A percentile compares a stretch with the other conserved stretches of the same genome.
These are phyloP conservation scores for Tuber borchii DNA, from an alignment of 495 filamentous ascomycete species.

Conservation along the genomic window DNA sequence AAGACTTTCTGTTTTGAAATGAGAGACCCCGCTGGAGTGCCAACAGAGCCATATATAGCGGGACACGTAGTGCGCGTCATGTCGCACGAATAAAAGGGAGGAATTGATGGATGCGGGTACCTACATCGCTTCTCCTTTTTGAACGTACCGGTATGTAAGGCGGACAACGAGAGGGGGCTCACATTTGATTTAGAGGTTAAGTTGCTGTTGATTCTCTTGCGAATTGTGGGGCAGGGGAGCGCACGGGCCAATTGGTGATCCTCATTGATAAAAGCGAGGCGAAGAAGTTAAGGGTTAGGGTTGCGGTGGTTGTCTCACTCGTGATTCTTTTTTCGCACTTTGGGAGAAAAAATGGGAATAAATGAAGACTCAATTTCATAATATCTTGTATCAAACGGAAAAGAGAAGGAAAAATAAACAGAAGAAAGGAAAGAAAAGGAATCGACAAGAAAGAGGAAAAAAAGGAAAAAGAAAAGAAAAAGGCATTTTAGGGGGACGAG, in stretches of 20 bases:
- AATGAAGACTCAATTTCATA: conserved; percentile 3
- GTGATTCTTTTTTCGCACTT: neutral
- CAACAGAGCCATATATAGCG: neutral
- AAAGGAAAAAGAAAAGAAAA: neutral
- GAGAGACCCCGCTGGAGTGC: neutral
- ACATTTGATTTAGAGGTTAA: neutral
- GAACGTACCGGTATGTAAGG: neutral
- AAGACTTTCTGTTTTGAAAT: neutral
- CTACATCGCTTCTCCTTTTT: neutral
- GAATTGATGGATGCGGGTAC: neutral
- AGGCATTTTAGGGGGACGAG: neutral
- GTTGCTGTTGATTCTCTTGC: neutral
- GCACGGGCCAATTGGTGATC: neutral
- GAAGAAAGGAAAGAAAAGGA: neutral
- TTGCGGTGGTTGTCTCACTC: neutral
- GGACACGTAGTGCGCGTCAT: neutral
- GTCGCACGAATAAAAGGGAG: conserved; percentile 1
- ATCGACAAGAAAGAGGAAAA: neutral
- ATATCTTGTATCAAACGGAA: neutral
- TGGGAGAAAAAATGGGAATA: neutral
- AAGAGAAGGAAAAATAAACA: neutral
- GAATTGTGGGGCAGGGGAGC: neutral
- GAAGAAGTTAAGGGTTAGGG: neutral
- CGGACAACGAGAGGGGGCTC: neutral
- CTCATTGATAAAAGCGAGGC: neutral